Conservation (phyloP, 345 rosid genomes). For the Gossypium raimondii region DNA sequence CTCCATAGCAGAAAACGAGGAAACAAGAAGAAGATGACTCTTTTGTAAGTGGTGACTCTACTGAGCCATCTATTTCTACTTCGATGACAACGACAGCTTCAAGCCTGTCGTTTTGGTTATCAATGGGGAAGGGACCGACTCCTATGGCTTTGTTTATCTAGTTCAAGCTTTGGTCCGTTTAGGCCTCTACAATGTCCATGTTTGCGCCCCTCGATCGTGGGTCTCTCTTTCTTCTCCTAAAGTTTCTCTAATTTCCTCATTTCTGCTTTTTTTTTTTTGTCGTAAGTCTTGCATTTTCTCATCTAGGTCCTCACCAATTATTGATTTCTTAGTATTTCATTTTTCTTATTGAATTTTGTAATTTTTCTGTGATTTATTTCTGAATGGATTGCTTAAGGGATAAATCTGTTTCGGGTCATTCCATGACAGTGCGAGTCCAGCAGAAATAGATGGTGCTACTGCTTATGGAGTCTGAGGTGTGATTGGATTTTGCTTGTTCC, state of each 20-base stretch:
- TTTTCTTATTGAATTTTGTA: slow-evolving; percentile 2
- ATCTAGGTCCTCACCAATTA: slow-evolving; percentile 1
- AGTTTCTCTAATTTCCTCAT: background rate
- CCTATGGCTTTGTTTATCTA: slow-evolving; percentile 78
- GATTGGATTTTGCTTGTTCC: background rate
- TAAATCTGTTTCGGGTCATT: slow-evolving; percentile 76
- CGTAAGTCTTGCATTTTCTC: background rate
- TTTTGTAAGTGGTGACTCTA: slow-evolving; percentile 21
- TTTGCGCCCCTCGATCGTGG: slow-evolving; percentile 93
- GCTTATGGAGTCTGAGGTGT: slow-evolving; percentile 87
- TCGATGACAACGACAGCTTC: slow-evolving; percentile 39
- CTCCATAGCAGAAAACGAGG: slow-evolving; percentile 58
- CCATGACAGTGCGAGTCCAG: slow-evolving; percentile 70
- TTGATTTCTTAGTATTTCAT: background rate
- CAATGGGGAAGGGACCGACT: slow-evolving; percentile 86
- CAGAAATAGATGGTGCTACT: slow-evolving; percentile 58
- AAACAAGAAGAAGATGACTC: slow-evolving; percentile 16
- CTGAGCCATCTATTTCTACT: slow-evolving; percentile 53
- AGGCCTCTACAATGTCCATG: slow-evolving; percentile 77
- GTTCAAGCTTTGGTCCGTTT: slow-evolving; percentile 80
- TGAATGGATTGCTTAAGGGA: slow-evolving; percentile 58
- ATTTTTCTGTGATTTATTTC: slow-evolving; percentile 22
- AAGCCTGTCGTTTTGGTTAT: slow-evolving; percentile 82
- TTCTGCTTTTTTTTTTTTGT: background rate
- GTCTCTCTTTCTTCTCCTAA: slow-evolving; percentile 18